phyloP scores from a whole-genome alignment of 2,329 filamentous ascomycete species.

The Ophiostoma ulmi region DNA sequence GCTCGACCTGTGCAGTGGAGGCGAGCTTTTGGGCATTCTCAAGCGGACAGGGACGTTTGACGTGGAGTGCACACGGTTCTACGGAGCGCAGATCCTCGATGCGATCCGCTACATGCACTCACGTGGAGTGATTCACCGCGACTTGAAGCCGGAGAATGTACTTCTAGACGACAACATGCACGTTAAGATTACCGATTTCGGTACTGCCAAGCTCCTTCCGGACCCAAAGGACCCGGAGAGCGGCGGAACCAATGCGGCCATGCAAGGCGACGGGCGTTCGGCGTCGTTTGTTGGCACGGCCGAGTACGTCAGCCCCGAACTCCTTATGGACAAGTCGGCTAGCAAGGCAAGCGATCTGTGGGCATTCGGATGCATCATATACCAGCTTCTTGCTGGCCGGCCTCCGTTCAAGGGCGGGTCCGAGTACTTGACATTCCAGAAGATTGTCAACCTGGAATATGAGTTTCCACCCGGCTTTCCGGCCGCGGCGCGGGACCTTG shows the following conservation, averaged over 20 bases:
- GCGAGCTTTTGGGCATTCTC: constrained; percentile 83
- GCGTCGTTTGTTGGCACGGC: constrained; percentile 96
- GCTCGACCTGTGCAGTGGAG: constrained; percentile 84
- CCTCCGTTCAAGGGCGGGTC: constrained; percentile 95
- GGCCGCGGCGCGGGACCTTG: constrained; percentile 74
- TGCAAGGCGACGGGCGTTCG: constrained; percentile 57
- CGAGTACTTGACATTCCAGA: constrained; percentile 96
- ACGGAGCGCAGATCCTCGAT: constrained; percentile 91
- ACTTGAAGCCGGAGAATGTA: constrained; percentile 95
- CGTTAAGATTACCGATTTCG: constrained; percentile 98
- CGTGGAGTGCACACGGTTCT: constrained; percentile 88
- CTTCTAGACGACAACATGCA: constrained; percentile 93
- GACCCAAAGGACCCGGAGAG: constrained; percentile 45
- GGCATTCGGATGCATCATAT: constrained; percentile 98
- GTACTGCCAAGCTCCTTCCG: constrained; percentile 89
- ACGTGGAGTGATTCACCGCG: constrained; percentile 89
- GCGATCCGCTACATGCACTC: constrained; percentile 98
- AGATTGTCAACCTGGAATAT: constrained; percentile 92
- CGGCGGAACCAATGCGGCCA: neutral
- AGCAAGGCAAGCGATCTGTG: constrained; percentile 97
- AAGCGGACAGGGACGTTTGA: constrained; percentile 96
- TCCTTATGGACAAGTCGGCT: constrained; percentile 93
- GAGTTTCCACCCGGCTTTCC: constrained; percentile 89
- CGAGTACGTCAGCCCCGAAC: constrained; percentile 94
- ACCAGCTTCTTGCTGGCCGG: constrained; percentile 89